These are phyloP conservation scores for Malus hybrid DNA, from an alignment of 331 rosid genomes.

Conservation along the genomic window DNA sequence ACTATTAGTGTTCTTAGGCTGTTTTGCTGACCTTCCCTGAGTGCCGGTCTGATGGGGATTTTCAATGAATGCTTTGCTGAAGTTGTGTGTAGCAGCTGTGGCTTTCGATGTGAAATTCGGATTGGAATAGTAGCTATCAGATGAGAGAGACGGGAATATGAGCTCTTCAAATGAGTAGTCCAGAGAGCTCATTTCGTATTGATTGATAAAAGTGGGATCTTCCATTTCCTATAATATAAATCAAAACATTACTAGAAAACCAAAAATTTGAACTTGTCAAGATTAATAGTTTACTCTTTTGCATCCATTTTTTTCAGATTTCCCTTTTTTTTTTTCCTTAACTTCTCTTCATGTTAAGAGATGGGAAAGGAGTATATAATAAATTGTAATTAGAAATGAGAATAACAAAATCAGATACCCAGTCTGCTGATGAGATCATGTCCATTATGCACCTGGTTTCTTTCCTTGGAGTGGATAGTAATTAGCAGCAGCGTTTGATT, in stretches of 20 bases:
- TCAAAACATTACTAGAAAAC: background rate
- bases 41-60: background rate
- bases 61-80: background rate
- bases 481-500: background rate
- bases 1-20: constrained; percentile 1
- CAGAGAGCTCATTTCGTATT: constrained; percentile 9
- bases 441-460: constrained; percentile 11
- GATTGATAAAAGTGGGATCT: constrained; percentile 2
- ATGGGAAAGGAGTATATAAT: background rate
- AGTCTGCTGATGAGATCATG: constrained; percentile 18
- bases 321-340: background rate
- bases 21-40: constrained; percentile 16
- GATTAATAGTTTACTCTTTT: too few relatives aligned
- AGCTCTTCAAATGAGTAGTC: constrained; percentile 19
- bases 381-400: background rate
- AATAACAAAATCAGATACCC: constrained; percentile 24
- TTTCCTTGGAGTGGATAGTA: background rate
- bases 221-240: constrained; percentile 17
- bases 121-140: constrained; percentile 24
- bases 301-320: too few relatives aligned
- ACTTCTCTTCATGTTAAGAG: background rate
- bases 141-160: constrained; percentile 17
- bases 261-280: background rate
- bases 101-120: background rate
- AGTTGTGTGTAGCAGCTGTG: background rate